Percentiles rank a stretch among this genome's conserved stretches.
These are phyloP conservation scores for Phialemoniopsis sp. DNA, from an alignment of 2,329 filamentous ascomycete genomes.

Conservation along the genomic window DNA sequence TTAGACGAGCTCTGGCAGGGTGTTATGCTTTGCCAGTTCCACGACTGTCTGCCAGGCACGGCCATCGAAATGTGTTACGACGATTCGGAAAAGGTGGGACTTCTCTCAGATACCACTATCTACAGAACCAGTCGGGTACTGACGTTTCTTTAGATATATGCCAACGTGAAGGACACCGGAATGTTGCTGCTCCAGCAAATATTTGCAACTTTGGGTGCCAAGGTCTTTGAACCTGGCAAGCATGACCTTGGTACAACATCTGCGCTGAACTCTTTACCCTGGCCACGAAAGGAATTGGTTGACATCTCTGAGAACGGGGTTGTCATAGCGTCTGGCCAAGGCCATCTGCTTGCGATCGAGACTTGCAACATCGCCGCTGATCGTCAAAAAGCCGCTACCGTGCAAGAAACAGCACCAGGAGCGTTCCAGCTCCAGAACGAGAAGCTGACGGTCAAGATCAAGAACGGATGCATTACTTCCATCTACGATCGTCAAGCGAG, in stretches of 20 bases:
- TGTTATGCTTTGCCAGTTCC: slow-evolving; percentile 64
- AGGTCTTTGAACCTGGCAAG: slow-evolving; percentile 21
- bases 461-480: slow-evolving; percentile 56
- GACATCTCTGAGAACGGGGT: slow-evolving; percentile 27
- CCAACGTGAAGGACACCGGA: slow-evolving; percentile 53
- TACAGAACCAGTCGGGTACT: too few species aligned
- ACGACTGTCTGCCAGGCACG: slow-evolving; percentile 64
- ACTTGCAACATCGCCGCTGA: not conserved
- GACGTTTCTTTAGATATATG: slow-evolving; percentile 53
- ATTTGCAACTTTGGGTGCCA: slow-evolving; percentile 49
- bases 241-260: slow-evolving; percentile 22
- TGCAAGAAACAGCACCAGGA: slow-evolving; percentile 43
- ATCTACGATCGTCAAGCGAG: slow-evolving; percentile 53
- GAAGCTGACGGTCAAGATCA: slow-evolving; percentile 48
- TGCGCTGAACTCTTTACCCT: slow-evolving; percentile 58
- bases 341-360: slow-evolving; percentile 10
- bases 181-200: slow-evolving; percentile 49
- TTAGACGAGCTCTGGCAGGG: slow-evolving; percentile 67
- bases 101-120: too few species aligned
- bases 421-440: slow-evolving; percentile 54
- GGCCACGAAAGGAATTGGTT: slow-evolving; percentile 50
- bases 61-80: slow-evolving; percentile 68
- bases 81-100: slow-evolving; percentile 53
- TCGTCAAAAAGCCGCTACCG: slow-evolving; percentile 29
- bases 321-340: slow-evolving; percentile 17